Evolutionary conservation across 2,329 filamentous ascomycete species (phyloP).

Genomic region (Fusarium setosum): DNA sequence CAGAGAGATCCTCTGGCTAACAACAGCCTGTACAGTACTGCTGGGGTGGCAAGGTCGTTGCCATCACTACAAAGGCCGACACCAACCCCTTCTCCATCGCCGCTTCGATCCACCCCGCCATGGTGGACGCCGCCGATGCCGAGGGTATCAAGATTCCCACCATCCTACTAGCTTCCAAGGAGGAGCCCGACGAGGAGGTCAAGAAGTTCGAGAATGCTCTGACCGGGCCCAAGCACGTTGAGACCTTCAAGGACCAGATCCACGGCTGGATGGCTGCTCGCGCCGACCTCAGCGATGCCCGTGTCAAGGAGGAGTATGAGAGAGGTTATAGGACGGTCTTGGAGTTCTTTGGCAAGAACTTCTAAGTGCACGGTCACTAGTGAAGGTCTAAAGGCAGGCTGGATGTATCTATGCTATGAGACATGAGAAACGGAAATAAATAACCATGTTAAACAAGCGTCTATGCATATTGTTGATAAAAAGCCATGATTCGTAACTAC

Average conservation of each 20-base stretch:
- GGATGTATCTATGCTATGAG: conserved; percentile 16
- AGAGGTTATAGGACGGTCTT: conserved; percentile 71
- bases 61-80: conserved; percentile 60
- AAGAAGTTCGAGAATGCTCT: conserved; percentile 67
- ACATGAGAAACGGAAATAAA: conserved; percentile 15
- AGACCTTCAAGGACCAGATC: conserved; percentile 74
- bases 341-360: conserved; percentile 67
- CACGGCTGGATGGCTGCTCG: conserved; percentile 82
- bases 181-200: conserved; percentile 68
- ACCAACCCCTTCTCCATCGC: conserved; percentile 67
- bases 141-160: conserved; percentile 70
- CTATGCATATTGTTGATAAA: background rate
- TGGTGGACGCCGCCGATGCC: conserved; percentile 73
- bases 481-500: conserved; percentile 8
- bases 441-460: background rate
- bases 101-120: conserved; percentile 68
- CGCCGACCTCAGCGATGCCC: conserved; percentile 65
- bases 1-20: background rate
- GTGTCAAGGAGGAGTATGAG: conserved; percentile 70
- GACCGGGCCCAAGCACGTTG: conserved; percentile 67
- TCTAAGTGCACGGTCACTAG: conserved; percentile 39
- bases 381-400: background rate
- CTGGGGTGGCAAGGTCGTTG: conserved; percentile 77
- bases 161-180: conserved; percentile 72
- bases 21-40: conserved; percentile 60